Evolutionary conservation across 768 basidiomycete genomes (phyloP).

Genomic region (Calocera cornea): DNA sequence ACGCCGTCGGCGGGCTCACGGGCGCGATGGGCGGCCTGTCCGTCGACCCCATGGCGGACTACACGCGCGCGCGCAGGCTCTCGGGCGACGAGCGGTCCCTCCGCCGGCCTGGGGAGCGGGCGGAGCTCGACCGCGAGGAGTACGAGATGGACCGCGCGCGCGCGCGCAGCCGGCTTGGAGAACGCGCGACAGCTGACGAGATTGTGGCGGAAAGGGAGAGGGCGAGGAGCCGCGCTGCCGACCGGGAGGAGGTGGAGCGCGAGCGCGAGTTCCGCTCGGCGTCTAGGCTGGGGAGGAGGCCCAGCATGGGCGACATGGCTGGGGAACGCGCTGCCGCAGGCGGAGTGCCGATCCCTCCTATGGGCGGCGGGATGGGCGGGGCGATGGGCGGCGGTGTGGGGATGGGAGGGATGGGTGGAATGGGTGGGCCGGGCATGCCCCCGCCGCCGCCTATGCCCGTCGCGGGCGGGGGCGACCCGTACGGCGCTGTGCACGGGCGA

Average conservation of each 20-base stretch:
- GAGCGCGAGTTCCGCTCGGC: constrained; percentile 3
- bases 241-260: not conserved
- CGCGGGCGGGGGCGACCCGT: not conserved
- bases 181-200: not conserved
- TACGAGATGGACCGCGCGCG: not conserved
- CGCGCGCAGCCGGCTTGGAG: not conserved
- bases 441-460: not conserved
- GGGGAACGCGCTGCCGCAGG: not conserved
- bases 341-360: not conserved
- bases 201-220: not conserved
- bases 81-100: constrained; percentile 1
- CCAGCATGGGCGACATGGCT: not conserved
- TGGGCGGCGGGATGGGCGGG: not conserved
- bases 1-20: not conserved
- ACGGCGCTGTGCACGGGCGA: not conserved
- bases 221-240: not conserved
- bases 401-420: too few species aligned
- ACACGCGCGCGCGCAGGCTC: not conserved
- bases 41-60: constrained; percentile 18
- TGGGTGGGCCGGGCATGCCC: not conserved
- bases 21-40: not conserved
- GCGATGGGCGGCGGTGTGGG: too few species aligned
- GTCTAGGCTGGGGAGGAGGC: not conserved
- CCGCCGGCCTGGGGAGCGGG: not conserved
- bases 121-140: not conserved